A percentile compares a stretch with the other conserved stretches of the same genome.
phyloP scores from a whole-genome alignment of 2,329 filamentous ascomycete species.

The Penicillium thymicola region DNA sequence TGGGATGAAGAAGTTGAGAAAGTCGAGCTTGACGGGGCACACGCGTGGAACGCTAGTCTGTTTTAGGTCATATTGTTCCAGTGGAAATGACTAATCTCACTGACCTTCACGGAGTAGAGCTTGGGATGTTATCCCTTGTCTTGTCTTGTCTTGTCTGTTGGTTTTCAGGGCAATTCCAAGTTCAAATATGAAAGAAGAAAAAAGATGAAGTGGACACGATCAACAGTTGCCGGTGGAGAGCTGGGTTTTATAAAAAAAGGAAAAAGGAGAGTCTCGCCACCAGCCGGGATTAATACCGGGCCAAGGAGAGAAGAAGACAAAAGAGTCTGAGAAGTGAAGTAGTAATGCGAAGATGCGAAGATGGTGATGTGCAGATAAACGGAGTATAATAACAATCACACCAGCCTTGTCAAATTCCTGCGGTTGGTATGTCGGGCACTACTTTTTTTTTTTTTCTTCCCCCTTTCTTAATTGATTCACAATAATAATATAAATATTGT shows the following conservation, averaged over 20 bases:
- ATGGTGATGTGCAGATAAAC: not conserved
- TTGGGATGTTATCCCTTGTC: no score
- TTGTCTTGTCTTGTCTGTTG: no score
- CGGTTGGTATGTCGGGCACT: conserved; percentile 8
- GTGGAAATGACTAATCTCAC: not conserved
- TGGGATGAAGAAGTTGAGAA: conserved; percentile 6
- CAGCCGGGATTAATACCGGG: not conserved
- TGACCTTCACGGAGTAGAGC: not conserved
- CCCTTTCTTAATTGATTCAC: not conserved
- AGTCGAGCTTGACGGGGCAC: conserved; percentile 13
- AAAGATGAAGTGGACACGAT: not conserved
- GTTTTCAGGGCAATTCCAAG: not conserved
- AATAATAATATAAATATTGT: not conserved
- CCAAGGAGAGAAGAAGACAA: not conserved
- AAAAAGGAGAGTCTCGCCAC: conserved; percentile 6
- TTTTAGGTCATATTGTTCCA: conserved; percentile 29
- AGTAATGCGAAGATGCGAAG: not conserved
- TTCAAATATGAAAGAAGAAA: not conserved
- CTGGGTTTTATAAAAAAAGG: not conserved
- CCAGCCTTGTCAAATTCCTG: conserved; percentile 9
- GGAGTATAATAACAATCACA: not conserved
- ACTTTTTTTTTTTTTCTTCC: not conserved
- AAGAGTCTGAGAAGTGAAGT: not conserved
- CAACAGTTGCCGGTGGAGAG: not conserved
- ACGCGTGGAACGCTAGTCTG: conserved; percentile 27